Evolutionary conservation across 1,139 yeast genomes (phyloP).

Genomic region (Geotrichum siamense): DNA sequence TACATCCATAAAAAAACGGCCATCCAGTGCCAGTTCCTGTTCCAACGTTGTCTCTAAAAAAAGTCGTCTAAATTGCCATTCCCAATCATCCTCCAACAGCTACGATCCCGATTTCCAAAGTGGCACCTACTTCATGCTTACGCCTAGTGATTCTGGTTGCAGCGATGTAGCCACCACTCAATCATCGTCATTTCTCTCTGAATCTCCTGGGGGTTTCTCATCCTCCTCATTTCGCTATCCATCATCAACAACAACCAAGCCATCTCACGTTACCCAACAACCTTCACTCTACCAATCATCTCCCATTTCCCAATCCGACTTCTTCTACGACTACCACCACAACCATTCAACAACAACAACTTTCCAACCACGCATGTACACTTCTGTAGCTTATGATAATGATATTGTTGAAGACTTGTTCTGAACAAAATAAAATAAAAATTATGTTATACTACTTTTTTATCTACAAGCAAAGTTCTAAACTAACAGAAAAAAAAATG

Average conservation of each 20-base stretch:
- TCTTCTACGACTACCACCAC: constrained; percentile 8
- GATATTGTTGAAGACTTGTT: constrained; percentile 7
- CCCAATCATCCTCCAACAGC: constrained; percentile 3
- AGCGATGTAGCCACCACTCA: constrained; percentile 20
- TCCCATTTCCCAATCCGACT: constrained; percentile 7
- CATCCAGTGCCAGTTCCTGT: neutral
- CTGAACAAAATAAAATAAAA: no score
- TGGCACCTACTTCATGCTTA: constrained; percentile 24
- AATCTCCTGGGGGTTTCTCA: constrained; percentile 7
- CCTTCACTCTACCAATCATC: constrained; percentile 6
- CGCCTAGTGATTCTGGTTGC: constrained; percentile 30
- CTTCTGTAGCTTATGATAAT: constrained; percentile 1
- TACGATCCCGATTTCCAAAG: constrained; percentile 4
- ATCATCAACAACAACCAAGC: neutral
- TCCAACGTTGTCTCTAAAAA: neutral
- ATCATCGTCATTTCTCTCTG: constrained; percentile 8
- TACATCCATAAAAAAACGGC: constrained; percentile 2
- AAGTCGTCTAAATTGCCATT: neutral
- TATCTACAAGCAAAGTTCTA: no score
- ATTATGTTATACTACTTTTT: no score
- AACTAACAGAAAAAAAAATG: no score
- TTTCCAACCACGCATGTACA: neutral
- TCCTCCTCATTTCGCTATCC: constrained; percentile 5
- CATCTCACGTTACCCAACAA: neutral
- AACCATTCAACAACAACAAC: constrained; percentile 6